phyloP scores from a whole-genome alignment of 805 yeast species.

The Pichia cabralensis region DNA sequence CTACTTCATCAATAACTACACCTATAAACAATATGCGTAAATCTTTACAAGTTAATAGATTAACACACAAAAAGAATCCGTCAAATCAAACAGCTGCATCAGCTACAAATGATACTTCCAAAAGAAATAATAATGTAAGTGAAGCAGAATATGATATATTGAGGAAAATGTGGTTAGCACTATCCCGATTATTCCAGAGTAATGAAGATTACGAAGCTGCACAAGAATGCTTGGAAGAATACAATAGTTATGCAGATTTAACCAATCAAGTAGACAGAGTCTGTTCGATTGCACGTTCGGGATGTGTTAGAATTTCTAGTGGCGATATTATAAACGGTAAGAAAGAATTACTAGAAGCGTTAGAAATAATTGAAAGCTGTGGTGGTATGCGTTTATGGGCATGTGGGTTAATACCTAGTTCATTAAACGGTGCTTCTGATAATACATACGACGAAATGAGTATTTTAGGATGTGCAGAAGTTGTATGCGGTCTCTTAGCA shows the following conservation, averaged over 20 bases:
- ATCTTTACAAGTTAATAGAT: constrained; percentile 4
- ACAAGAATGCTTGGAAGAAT: constrained; percentile 63
- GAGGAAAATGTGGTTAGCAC: constrained; percentile 68
- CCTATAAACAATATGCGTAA: background rate
- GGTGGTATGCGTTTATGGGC: constrained; percentile 1
- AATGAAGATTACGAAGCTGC: constrained; percentile 49
- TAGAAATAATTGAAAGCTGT: background rate
- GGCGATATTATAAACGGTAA: background rate
- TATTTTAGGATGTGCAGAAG: too few relatives aligned
- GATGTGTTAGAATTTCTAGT: constrained; percentile 3
- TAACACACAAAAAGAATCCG: background rate
- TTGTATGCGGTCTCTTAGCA: too few relatives aligned
- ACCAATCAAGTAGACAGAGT: background rate
- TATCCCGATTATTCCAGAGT: constrained; percentile 53
- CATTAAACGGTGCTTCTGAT: too few relatives aligned
- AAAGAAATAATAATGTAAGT: background rate
- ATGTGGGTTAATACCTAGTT: too few relatives aligned
- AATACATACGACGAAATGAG: too few relatives aligned
- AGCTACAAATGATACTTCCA: too few relatives aligned
- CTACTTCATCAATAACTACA: too few relatives aligned
- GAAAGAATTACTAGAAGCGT: background rate
- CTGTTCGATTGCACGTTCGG: constrained; percentile 6
- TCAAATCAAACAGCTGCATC: background rate
- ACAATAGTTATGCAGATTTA: constrained; percentile 30
- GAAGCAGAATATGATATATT: constrained; percentile 30